Percentiles rank a stretch among this genome's conserved stretches.
Evolutionary conservation across 345 rosid species (phyloP).

Genomic region (Aquilaria malaccensis): DNA sequence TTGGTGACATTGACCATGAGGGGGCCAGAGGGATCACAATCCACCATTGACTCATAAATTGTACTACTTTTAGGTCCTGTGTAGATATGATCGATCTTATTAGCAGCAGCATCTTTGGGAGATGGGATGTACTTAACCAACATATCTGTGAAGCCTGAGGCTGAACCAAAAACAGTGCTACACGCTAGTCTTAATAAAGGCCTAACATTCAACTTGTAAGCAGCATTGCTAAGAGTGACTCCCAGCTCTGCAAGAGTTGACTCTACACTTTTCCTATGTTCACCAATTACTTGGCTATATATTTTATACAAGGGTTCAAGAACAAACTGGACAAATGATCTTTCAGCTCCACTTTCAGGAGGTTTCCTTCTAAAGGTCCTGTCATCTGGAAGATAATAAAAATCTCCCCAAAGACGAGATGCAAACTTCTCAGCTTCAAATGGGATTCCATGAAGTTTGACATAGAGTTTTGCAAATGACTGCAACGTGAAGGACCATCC

Average conservation of each 20-base stretch:
- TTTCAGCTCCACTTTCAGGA: conserved; percentile 80
- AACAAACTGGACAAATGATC: conserved; percentile 91
- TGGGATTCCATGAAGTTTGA: conserved; percentile 86
- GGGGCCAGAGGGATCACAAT: conserved; percentile 85
- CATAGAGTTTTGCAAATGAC: conserved; percentile 86
- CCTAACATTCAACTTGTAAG: conserved; percentile 86
- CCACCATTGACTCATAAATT: conserved; percentile 74
- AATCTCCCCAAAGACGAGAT: conserved; percentile 91
- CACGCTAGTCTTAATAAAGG: conserved; percentile 90
- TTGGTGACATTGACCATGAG: conserved; percentile 95
- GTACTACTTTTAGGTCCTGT: conserved; percentile 71
- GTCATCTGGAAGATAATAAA: conserved; percentile 68
- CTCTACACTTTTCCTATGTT: conserved; percentile 96
- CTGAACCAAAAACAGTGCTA: conserved; percentile 92
- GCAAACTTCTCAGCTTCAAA: conserved; percentile 91
- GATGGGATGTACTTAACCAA: conserved; percentile 93
- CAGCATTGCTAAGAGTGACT: conserved; percentile 82
- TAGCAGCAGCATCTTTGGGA: conserved; percentile 73
- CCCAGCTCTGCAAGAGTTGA: conserved; percentile 94
- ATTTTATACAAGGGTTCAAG: conserved; percentile 94
- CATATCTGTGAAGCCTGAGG: conserved; percentile 97
- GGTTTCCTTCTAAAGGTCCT: conserved; percentile 71
- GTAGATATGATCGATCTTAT: conserved; percentile 77
- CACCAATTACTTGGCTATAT: conserved; percentile 98
- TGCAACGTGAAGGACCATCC: conserved; percentile 99